A percentile compares a stretch with the other conserved stretches of the same genome.
These are phyloP conservation scores for Boletus vinaceobasis DNA, from an alignment of 768 basidiomycete genomes.

Conservation along the genomic window DNA sequence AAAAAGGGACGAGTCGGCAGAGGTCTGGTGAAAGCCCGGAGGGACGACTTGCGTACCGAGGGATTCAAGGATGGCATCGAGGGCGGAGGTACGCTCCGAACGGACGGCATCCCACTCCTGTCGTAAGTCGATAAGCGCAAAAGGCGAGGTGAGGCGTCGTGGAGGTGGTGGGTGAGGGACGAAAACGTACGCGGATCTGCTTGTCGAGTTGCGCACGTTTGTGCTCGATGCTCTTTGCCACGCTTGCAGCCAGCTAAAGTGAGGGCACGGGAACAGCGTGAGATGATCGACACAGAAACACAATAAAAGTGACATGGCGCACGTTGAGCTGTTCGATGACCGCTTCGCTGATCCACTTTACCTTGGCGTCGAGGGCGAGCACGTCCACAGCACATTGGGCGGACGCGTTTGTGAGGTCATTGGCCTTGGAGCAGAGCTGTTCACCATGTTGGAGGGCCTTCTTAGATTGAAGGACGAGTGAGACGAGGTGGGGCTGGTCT, in stretches of 20 bases:
- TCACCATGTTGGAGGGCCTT: conserved; percentile 78
- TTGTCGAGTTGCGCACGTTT: conserved; percentile 59
- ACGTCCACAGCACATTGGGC: conserved; percentile 67
- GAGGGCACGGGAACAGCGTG: background rate
- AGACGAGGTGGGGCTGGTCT: conserved; percentile 63
- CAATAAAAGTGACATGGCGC: background rate
- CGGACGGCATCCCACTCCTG: conserved; percentile 74
- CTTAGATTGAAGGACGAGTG: conserved; percentile 77
- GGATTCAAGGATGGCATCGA: conserved; percentile 70
- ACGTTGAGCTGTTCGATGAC: conserved; percentile 78
- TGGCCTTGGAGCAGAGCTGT: conserved; percentile 68
- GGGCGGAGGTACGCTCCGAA: conserved; percentile 53
- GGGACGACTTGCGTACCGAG: conserved; percentile 73
- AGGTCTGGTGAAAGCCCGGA: conserved; percentile 67
- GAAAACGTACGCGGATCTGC: conserved; percentile 54
- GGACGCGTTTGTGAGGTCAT: conserved; percentile 59
- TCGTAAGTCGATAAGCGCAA: background rate
- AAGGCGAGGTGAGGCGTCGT: background rate
- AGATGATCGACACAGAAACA: background rate
- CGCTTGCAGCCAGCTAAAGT: conserved; percentile 61
- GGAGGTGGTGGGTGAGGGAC: background rate
- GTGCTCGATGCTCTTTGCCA: conserved; percentile 72
- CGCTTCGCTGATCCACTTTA: conserved; percentile 72
- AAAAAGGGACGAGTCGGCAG: conserved; percentile 72
- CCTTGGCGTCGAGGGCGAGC: conserved; percentile 74